These are phyloP conservation scores for Luvunga scandens DNA, from an alignment of 345 rosid species.

Conservation along the genomic window DNA sequence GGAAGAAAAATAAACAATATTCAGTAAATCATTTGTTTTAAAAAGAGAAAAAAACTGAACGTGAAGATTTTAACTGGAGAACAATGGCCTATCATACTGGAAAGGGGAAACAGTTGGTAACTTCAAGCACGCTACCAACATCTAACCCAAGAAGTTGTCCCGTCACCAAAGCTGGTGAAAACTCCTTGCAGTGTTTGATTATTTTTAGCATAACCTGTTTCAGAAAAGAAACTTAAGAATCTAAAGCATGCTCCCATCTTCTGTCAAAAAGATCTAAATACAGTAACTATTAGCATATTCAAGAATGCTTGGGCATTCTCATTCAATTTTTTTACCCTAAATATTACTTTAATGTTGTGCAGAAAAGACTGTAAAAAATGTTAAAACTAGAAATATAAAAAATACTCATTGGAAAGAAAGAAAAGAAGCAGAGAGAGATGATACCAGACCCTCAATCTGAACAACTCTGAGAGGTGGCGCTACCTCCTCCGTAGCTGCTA, in stretches of 20 bases:
- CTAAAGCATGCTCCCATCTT: neutral
- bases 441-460: constrained; percentile 96
- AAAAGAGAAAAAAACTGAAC: neutral
- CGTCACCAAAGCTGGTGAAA: constrained; percentile 89
- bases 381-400: neutral
- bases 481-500: constrained; percentile 74
- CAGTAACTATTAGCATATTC: neutral
- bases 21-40: neutral
- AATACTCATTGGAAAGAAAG: neutral
- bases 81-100: constrained; percentile 43
- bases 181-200: constrained; percentile 97
- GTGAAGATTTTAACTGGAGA: neutral
- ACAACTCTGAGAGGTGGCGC: constrained; percentile 92
- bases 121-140: constrained; percentile 98
- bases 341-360: too few species aligned
- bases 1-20: neutral
- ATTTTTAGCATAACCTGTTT: constrained; percentile 82
- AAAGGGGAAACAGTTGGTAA: constrained; percentile 98
- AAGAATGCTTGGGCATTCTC: neutral
- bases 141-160: constrained; percentile 99
- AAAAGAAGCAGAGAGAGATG: neutral
- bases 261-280: neutral
- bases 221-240: neutral
- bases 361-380: neutral
- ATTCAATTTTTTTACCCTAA: neutral